Evolutionary conservation across 2,329 filamentous ascomycete species (phyloP), one percentile per base, ranked within the genome.

Genomic region (Aulographum hederae): DNA sequence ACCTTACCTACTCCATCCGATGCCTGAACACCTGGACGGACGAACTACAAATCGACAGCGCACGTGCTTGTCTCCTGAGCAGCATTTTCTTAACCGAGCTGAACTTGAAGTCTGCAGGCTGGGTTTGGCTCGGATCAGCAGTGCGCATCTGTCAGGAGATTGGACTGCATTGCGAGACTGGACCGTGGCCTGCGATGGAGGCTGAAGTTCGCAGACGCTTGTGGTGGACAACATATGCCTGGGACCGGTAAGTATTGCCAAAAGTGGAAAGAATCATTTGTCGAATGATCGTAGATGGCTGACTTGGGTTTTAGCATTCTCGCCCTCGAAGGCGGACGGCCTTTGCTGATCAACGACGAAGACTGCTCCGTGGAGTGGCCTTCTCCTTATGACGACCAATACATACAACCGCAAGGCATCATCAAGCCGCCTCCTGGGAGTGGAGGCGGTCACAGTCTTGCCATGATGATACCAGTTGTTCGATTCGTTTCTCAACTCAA

Each of bases 181-280:
- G 75, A 0, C 65, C 73, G 1, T 82, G 76, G 65, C 67, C 78
- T 2, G 63, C 73, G 1, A 60, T 92, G 11, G 84, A 93, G 44
- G 69, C 69, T 8, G 86, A 95, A 52, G 84, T 86, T 71, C 72
- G 85, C 33, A 72, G 79, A 37, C 67, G 85, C 34, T 70, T 89
- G 2, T 98, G 86, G 86, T 98, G 89, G 84, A 73, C 80, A 11
- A 70, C 93, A 34, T 95, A 95, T 53, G 71, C 82, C 28, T 73
- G 85, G 57, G 89, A 98, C 55, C 72, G 84, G 71, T 74, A 48
- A 46, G 60, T 48, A n/a, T n/a, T n/a, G n/a, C n/a, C n/a, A n/a
- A n/a, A n/a, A n/a, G n/a, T n/a, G n/a, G n/a, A n/a, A 8, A 13
- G 4, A 18, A 26, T 12, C 14, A 31, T 19, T 13, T 18, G 11